Percentiles rank a stretch among this genome's conserved stretches.
These are phyloP conservation scores for Talaromyces piceae DNA, from an alignment of 2,329 filamentous ascomycete genomes.

Conservation along the genomic window DNA sequence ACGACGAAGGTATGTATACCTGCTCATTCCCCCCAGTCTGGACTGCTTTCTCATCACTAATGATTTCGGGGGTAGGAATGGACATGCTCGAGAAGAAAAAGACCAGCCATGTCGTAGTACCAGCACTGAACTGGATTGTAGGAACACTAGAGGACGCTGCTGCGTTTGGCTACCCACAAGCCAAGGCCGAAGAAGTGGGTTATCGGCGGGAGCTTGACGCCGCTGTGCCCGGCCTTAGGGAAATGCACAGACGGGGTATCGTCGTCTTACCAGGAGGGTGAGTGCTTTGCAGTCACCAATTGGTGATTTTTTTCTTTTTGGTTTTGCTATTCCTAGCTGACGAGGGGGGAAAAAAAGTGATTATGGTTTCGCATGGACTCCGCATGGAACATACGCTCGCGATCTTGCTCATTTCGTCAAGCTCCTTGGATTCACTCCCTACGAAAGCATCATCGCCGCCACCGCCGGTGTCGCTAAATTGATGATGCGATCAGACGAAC, in stretches of 20 bases:
- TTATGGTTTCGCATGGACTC: constrained; percentile 44
- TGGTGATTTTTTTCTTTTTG: too few species aligned
- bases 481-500: constrained; percentile 29
- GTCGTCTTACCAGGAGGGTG: constrained; percentile 32
- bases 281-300: too few species aligned
- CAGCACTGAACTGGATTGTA: constrained; percentile 39
- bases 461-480: constrained; percentile 35
- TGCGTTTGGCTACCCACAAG: constrained; percentile 36
- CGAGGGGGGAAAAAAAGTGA: constrained; percentile 21
- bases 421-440: constrained; percentile 38
- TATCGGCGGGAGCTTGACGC: constrained; percentile 37
- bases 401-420: constrained; percentile 43
- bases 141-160: constrained; percentile 32
- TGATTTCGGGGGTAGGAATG: constrained; percentile 20
- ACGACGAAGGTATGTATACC: constrained; percentile 27
- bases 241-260: constrained; percentile 42
- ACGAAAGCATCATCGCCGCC: constrained; percentile 39
- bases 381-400: constrained; percentile 42
- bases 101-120: constrained; percentile 34
- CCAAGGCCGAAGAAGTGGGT: constrained; percentile 39
- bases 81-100: constrained; percentile 32
- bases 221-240: constrained; percentile 32
- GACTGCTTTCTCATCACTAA: neutral
- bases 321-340: neutral
- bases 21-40: neutral